Evolutionary conservation across 257 asterid genomes (phyloP).

Genomic region (Coffea eugenioides): DNA sequence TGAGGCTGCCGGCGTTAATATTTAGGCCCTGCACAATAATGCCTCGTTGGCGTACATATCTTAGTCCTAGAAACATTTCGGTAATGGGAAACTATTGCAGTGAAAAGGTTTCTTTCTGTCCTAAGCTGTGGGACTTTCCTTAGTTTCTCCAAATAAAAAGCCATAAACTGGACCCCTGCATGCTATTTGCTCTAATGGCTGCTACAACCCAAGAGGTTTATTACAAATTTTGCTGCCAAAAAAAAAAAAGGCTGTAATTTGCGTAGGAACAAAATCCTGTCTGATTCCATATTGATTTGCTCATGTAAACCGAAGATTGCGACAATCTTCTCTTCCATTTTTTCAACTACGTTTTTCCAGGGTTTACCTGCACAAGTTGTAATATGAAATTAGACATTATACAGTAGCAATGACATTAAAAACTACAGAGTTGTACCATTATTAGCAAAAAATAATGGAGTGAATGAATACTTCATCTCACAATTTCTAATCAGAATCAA

Average conservation of each 20-base stretch:
- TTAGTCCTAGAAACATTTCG: neutral
- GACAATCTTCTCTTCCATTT: slow-evolving; percentile 8
- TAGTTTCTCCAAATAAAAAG: neutral
- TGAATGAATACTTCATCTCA: neutral
- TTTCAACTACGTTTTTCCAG: neutral
- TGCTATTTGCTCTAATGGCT: neutral
- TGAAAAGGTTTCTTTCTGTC: neutral
- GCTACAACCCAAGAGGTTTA: neutral
- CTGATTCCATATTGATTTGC: neutral
- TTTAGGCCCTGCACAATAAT: neutral
- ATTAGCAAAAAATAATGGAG: neutral
- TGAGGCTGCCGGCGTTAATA: neutral
- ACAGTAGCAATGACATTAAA: neutral
- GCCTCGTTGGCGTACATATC: neutral
- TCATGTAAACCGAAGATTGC: slow-evolving; percentile 5
- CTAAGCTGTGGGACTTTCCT: neutral
- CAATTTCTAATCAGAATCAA: neutral
- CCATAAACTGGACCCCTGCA: neutral
- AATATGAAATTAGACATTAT: neutral
- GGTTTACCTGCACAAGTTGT: neutral
- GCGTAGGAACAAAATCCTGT: neutral
- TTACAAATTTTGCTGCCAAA: neutral
- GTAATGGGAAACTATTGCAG: neutral
- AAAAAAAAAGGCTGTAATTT: neutral
- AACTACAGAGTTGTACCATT: neutral